Evolutionary conservation across 495 filamentous ascomycete species (phyloP).

Genomic region (Penicillium paradoxum): DNA sequence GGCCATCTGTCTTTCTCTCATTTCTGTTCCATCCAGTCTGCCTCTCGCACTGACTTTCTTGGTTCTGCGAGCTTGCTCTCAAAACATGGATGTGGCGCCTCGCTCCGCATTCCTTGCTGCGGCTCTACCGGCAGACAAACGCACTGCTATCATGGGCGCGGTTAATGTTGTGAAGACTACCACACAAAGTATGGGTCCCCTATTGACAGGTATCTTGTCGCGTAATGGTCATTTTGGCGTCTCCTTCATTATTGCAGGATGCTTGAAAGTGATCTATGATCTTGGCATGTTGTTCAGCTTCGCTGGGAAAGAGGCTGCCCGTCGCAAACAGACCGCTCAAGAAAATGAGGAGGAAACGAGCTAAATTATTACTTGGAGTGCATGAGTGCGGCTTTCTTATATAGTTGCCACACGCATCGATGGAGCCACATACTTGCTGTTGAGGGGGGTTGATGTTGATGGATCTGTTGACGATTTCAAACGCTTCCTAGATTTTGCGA

Average conservation of each 20-base stretch:
- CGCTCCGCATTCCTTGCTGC: conserved; percentile 74
- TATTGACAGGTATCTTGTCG: conserved; percentile 66
- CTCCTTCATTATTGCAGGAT: conserved; percentile 67
- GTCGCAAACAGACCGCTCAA: conserved; percentile 13
- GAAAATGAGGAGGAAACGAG: not conserved
- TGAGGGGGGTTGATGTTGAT: too few relatives aligned
- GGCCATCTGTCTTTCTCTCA: conserved; percentile 63
- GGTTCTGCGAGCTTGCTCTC: conserved; percentile 62
- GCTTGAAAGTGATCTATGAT: conserved; percentile 67
- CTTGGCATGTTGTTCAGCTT: conserved; percentile 68
- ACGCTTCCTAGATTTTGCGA: not conserved
- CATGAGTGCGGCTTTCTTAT: not conserved
- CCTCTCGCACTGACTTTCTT: conserved; percentile 58
- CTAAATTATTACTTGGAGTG: not conserved
- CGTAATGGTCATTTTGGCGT: conserved; percentile 59
- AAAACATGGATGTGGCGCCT: conserved; percentile 80
- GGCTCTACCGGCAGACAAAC: conserved; percentile 63
- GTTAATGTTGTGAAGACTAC: conserved; percentile 65
- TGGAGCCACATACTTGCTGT: not conserved
- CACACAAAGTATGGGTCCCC: conserved; percentile 58
- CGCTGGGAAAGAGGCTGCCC: conserved; percentile 32
- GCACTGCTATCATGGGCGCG: conserved; percentile 72
- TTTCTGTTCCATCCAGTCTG: conserved; percentile 55
- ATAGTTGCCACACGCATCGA: not conserved
- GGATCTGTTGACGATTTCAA: too few relatives aligned